phyloP scores from a whole-genome alignment of 495 filamentous ascomycete species.

The Symbiotaphrina buchneri region DNA sequence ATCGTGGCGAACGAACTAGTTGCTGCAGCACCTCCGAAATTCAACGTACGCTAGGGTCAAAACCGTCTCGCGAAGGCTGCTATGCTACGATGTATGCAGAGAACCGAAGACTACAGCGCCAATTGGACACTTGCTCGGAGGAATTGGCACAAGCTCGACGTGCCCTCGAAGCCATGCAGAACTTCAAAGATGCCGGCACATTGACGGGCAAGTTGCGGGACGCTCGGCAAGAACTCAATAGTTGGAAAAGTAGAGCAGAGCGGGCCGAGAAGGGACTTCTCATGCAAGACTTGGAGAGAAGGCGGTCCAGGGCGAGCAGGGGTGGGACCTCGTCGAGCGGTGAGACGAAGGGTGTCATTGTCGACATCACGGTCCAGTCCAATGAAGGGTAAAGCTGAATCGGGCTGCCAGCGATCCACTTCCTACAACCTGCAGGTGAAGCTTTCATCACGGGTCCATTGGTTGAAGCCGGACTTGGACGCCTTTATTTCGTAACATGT shows the following conservation, averaged over 20 bases:
- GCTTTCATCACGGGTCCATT: too few relatives aligned
- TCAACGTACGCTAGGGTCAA: conserved; percentile 7
- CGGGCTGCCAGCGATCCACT: too few relatives aligned
- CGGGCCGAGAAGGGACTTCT: conserved; percentile 24
- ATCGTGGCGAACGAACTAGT: too few relatives aligned
- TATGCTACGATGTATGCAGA: conserved; percentile 20
- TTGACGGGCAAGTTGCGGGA: conserved; percentile 20
- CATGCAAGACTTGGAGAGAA: conserved; percentile 8
- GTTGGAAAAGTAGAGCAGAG: conserved; percentile 27
- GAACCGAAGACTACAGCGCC: conserved; percentile 20
- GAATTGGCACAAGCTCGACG: conserved; percentile 18
- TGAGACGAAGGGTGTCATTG: too few relatives aligned
- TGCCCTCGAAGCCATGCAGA: conserved; percentile 15
- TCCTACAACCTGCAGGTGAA: too few relatives aligned
- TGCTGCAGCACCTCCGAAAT: conserved; percentile 3
- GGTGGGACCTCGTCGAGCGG: too few relatives aligned
- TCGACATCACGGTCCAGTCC: too few relatives aligned
- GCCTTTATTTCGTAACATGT: too few relatives aligned
- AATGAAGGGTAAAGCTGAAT: too few relatives aligned
- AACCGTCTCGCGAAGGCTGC: conserved; percentile 6
- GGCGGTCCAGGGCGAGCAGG: not conserved
- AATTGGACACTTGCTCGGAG: conserved; percentile 16
- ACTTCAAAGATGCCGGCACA: conserved; percentile 15
- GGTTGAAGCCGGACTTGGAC: too few relatives aligned
- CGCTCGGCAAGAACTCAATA: conserved; percentile 17